Evolutionary conservation across 2,329 filamentous ascomycete species (phyloP), one percentile per base, ranked within the genome.

Genomic region (Ascosphaera pollenicola): DNA sequence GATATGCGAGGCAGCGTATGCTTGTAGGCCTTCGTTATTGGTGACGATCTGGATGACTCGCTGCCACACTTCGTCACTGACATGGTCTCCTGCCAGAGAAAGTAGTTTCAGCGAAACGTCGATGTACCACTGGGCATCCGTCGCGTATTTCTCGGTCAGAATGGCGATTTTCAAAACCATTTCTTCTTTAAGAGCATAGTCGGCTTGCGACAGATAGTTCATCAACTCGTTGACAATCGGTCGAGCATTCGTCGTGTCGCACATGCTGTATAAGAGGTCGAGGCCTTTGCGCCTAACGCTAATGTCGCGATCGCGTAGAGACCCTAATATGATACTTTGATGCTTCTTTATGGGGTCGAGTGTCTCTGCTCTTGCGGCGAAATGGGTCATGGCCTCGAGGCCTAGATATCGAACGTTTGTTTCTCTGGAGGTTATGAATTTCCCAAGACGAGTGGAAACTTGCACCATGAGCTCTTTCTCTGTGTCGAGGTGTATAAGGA

Each of bases 91-190:
- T 2, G 91, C 89, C 73, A 95, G 85, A 42, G 87, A 84, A 42
- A 98, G 85, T 39, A 98, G 70, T 41, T 87, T 75, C 47, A 98
- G 66, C 8, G 89, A 93, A 48, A 95, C 94, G 54, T 98, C 87
- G 45, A 98, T 91, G 57, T 98, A 98, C 89, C 89, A 98, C 62
- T 95, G 87, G 16, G 93, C 82, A 52, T 98, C 89, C 1, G 85
- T 94, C 17, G 89, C 89, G 55, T 98, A 98, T 55, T 95, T 95
- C 56, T 98, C 89, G 0, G 91, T 95, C 46, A 98, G 60, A 51
- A 98, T 98, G 39, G 89, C 89, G 58, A 98, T 93, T 62, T 98
- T 98, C 45, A 98, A 66, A 3, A 95, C 89, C 89, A 98, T 98
- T 58, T 98, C 89, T 61, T 98, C 91, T 45, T 91, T 75, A 50